Conservation (phyloP, 1,139 yeast genomes). For the Geotrichum armillariae region DNA sequence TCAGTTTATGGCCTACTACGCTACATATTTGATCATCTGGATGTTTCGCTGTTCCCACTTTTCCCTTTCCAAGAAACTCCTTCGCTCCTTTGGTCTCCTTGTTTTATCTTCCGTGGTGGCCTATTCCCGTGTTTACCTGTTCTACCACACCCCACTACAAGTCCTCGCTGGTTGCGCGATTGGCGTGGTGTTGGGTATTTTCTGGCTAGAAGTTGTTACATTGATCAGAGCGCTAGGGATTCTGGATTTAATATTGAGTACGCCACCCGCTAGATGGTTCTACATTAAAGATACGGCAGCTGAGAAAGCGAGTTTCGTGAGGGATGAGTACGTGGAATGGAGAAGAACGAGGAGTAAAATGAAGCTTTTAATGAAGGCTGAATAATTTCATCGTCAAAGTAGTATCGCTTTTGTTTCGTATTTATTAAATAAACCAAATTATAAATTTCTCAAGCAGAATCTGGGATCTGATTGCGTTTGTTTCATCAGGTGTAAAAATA, state of each 20-base stretch:
- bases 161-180: constrained; percentile 69
- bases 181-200: constrained; percentile 60
- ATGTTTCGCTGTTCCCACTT: constrained; percentile 42
- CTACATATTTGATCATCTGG: constrained; percentile 60
- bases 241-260: constrained; percentile 23
- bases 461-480: no score
- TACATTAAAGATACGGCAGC: constrained; percentile 42
- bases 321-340: constrained; percentile 39
- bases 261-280: constrained; percentile 26
- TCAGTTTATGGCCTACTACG: constrained; percentile 89
- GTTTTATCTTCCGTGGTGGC: constrained; percentile 53
- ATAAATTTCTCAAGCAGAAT: no score
- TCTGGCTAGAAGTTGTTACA: constrained; percentile 56
- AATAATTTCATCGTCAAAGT: no score
- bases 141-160: constrained; percentile 74
- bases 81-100: constrained; percentile 30
- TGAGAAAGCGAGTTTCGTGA: constrained; percentile 36
- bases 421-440: no score
- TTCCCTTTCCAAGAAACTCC: constrained; percentile 32
- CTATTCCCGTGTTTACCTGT: constrained; percentile 72
- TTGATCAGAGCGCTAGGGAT: constrained; percentile 42
- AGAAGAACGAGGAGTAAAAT: constrained; percentile 26
- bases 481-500: no score
- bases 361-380: constrained; percentile 34
- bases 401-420: no score